These are phyloP conservation scores for Russula griseocarnosa DNA, from an alignment of 768 basidiomycete species.

Conservation along the genomic window DNA sequence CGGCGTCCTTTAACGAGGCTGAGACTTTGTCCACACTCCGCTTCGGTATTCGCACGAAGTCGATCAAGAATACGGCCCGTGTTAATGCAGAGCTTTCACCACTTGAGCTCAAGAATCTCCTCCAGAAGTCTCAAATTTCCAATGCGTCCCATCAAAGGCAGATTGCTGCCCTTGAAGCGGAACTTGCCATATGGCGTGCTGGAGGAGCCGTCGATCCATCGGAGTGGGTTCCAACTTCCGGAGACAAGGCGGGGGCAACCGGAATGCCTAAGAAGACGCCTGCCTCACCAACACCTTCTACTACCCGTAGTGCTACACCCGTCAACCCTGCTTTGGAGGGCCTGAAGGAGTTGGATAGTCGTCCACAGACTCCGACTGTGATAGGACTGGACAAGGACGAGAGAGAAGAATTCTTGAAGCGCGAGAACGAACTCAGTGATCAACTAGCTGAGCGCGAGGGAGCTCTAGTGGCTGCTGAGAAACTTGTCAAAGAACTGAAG, in stretches of 20 bases:
- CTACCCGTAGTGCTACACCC: conserved; percentile 69
- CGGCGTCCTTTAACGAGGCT: conserved; percentile 93
- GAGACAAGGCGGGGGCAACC: conserved; percentile 49
- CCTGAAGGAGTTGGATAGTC: conserved; percentile 70
- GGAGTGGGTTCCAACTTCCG: conserved; percentile 67
- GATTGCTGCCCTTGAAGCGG: conserved; percentile 86
- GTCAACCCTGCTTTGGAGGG: conserved; percentile 70
- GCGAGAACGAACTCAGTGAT: conserved; percentile 97
- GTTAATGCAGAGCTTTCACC: conserved; percentile 98
- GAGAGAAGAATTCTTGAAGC: conserved; percentile 89
- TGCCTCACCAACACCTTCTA: conserved; percentile 59
- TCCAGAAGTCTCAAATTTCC: conserved; percentile 85
- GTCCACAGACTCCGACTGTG: conserved; percentile 90
- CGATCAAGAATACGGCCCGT: conserved; percentile 99
- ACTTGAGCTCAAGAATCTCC: conserved; percentile 86
- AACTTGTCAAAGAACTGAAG: conserved; percentile 79
- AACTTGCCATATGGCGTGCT: conserved; percentile 82
- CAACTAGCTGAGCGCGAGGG: conserved; percentile 89
- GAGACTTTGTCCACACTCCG: conserved; percentile 97
- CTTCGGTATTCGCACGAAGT: conserved; percentile 99
- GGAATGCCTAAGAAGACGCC: conserved; percentile 46
- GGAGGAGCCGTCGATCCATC: conserved; percentile 81
- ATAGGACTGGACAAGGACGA: conserved; percentile 92
- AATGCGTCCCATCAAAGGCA: conserved; percentile 82
- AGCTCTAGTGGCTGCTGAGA: conserved; percentile 72